These are phyloP conservation scores for Solanum chacoense DNA, from an alignment of 305 asterid genomes.

Conservation along the genomic window DNA sequence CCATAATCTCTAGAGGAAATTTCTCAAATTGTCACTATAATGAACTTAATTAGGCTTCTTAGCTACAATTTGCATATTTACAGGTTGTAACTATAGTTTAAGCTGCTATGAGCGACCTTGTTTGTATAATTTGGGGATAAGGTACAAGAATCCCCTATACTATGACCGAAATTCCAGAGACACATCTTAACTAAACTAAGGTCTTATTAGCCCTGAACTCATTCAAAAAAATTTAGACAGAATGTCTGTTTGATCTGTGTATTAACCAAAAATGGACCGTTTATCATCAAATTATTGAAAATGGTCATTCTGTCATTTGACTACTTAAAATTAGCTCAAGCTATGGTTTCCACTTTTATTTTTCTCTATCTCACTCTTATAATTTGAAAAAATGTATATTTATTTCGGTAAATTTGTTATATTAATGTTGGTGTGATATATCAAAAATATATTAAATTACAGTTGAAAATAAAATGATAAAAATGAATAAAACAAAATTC, in stretches of 20 bases:
- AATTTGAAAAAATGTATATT: not conserved
- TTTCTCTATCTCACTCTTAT: not conserved
- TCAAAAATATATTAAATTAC: not conserved
- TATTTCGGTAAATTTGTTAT: no score
- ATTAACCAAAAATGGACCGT: not conserved
- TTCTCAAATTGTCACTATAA: not conserved
- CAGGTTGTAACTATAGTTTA: not conserved
- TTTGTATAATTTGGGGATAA: not conserved
- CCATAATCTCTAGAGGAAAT: not conserved
- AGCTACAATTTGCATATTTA: not conserved
- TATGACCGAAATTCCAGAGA: not conserved
- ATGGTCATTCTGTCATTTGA: not conserved
- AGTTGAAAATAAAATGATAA: no score
- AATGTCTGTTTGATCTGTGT: not conserved
- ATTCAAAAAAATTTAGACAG: no score
- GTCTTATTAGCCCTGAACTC: not conserved
- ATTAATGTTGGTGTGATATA: not conserved
- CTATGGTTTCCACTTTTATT: not conserved
- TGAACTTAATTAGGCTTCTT: not conserved
- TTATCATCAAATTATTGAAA: not conserved
- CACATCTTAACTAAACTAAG: not conserved
- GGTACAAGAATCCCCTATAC: not conserved
- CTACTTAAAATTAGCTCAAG: not conserved
- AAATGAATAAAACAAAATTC: not conserved
- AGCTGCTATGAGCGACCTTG: not conserved